Evolutionary conservation across 441 rosid species (phyloP).

Genomic region (Raphanus hybrid): DNA sequence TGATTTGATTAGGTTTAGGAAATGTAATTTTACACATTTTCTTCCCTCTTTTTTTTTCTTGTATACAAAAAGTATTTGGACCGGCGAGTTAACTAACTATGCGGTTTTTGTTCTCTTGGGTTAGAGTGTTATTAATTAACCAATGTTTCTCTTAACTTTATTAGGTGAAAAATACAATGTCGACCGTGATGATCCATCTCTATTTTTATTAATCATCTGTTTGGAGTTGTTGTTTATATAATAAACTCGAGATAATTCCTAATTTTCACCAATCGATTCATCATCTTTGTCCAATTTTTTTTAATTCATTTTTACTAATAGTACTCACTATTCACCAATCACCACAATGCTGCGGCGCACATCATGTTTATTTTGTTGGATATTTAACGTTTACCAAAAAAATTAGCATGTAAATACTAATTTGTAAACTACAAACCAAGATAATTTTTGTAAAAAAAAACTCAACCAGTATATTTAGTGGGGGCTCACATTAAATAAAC

Average conservation of each 20-base stretch:
- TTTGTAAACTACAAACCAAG: background rate
- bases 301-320: background rate
- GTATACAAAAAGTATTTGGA: background rate
- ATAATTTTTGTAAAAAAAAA: background rate
- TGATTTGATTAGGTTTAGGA: slow-evolving; percentile 8
- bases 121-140: slow-evolving; percentile 4
- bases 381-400: background rate
- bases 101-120: slow-evolving; percentile 20
- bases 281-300: background rate
- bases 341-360: background rate
- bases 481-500: slow-evolving; percentile 2
- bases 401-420: background rate
- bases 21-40: slow-evolving; percentile 35
- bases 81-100: background rate
- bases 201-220: background rate
- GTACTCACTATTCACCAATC: background rate
- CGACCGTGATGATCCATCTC: background rate
- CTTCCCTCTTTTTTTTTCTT: background rate
- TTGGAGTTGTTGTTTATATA: background rate
- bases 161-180: background rate
- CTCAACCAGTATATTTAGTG: background rate
- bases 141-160: slow-evolving; percentile 16
- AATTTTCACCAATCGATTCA: background rate
- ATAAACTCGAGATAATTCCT: background rate
- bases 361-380: background rate